Conservation (phyloP, 345 rosid genomes). For the Euphorbia lathyris region DNA sequence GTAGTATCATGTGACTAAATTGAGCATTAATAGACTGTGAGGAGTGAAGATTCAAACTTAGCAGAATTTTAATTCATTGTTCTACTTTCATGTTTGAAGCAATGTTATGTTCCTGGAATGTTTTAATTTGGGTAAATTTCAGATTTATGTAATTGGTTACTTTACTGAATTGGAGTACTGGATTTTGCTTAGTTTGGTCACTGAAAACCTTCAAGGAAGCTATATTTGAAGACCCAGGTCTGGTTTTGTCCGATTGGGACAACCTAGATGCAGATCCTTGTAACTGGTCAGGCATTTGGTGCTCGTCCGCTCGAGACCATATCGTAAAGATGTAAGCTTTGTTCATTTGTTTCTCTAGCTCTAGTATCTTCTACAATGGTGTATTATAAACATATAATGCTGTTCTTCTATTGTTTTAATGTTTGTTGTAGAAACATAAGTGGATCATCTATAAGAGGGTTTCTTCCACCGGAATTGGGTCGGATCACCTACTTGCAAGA, state of each 20-base stretch:
- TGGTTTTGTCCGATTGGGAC: conserved; percentile 82
- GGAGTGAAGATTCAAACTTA: neutral
- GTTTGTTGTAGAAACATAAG: conserved; percentile 68
- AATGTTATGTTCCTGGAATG: neutral
- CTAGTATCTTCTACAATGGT: neutral
- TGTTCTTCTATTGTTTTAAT: conserved; percentile 14
- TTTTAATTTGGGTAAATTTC: neutral
- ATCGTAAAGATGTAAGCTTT: conserved; percentile 71
- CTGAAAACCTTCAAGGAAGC: conserved; percentile 79
- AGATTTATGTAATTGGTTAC: neutral
- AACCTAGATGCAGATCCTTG: conserved; percentile 80
- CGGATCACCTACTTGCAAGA: conserved; percentile 66
- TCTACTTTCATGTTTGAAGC: conserved; percentile 4
- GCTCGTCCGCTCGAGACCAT: conserved; percentile 57
- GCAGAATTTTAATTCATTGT: neutral
- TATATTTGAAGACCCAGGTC: conserved; percentile 76
- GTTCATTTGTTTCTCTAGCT: neutral
- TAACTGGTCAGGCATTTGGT: conserved; percentile 69
- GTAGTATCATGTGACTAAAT: neutral
- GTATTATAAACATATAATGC: conserved; percentile 12
- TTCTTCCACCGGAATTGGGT: conserved; percentile 77
- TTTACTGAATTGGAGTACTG: conserved; percentile 24
- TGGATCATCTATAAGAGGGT: conserved; percentile 66
- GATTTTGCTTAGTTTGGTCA: conserved; percentile 51
- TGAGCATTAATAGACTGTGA: neutral